Percentiles rank a stretch among this genome's conserved stretches.
Conservation (phyloP, 2,329 filamentous ascomycete species). For the Colletotrichum sp. region DNA sequence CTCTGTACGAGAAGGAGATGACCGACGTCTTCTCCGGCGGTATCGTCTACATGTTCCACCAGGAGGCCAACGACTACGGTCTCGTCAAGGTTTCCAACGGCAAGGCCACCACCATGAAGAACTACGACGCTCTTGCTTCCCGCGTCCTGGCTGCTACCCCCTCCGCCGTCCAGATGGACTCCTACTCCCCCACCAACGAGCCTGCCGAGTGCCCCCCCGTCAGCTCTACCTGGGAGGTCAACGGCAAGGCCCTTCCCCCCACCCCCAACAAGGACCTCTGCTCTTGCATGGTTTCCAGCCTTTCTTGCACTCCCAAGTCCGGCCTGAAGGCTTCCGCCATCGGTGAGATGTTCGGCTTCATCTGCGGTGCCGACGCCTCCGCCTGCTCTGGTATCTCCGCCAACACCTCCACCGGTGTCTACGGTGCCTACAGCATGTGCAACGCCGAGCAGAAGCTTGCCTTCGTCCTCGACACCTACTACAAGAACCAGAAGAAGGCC, state of each 20-base stretch:
- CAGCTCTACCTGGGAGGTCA: slow-evolving; percentile 70
- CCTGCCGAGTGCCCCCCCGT: slow-evolving; percentile 74
- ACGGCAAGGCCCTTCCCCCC: slow-evolving; percentile 74
- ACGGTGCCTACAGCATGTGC: slow-evolving; percentile 83
- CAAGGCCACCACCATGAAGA: slow-evolving; percentile 69
- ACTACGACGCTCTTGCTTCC: slow-evolving; percentile 76
- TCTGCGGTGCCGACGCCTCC: slow-evolving; percentile 65
- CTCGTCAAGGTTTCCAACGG: slow-evolving; percentile 66
- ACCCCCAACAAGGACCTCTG: slow-evolving; percentile 81
- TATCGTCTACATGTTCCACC: slow-evolving; percentile 99
- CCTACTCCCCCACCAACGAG: slow-evolving; percentile 78
- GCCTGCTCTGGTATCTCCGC: slow-evolving; percentile 72
- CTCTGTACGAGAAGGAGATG: slow-evolving; percentile 84
- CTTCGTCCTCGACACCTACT: slow-evolving; percentile 78
- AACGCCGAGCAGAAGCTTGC: slow-evolving; percentile 71
- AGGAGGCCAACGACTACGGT: slow-evolving; percentile 89
- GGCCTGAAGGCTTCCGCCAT: slow-evolving; percentile 63
- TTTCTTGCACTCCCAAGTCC: slow-evolving; percentile 72
- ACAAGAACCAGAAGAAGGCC: slow-evolving; percentile 58
- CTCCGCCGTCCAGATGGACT: slow-evolving; percentile 65
- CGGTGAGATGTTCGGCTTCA: slow-evolving; percentile 72
- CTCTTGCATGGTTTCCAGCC: slow-evolving; percentile 79
- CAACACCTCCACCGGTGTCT: slow-evolving; percentile 71
- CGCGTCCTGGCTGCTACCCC: slow-evolving; percentile 74
- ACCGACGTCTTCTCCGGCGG: slow-evolving; percentile 88